phyloP scores from a whole-genome alignment of 345 rosid genomes.

The Zanthoxylum bungeanum region DNA sequence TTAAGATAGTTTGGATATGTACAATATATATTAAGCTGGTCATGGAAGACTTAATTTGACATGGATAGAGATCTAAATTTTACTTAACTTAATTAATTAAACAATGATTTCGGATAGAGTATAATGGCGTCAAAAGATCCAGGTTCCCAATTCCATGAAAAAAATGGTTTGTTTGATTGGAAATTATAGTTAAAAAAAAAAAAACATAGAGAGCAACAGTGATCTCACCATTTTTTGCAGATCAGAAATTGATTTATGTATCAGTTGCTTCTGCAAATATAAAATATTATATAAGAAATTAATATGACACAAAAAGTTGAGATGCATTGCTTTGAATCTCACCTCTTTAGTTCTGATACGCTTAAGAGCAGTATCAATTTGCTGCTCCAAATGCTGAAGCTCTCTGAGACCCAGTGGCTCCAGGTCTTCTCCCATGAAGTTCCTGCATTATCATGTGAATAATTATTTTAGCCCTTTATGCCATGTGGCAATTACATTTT shows the following conservation, averaged over 20 bases:
- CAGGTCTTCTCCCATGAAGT: constrained; percentile 63
- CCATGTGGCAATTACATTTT: neutral
- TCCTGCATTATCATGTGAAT: constrained; percentile 33
- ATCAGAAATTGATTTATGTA: constrained; percentile 52
- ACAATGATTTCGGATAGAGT: too few relatives aligned
- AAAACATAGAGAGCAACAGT: neutral
- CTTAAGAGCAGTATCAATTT: constrained; percentile 75
- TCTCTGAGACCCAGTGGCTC: constrained; percentile 59
- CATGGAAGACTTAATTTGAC: too few relatives aligned
- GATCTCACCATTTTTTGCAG: constrained; percentile 65
- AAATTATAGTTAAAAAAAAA: neutral
- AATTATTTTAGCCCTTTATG: neutral
- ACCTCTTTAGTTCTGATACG: constrained; percentile 76
- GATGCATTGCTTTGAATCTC: neutral
- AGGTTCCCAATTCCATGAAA: too few relatives aligned
- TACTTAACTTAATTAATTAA: too few relatives aligned
- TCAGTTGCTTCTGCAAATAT: constrained; percentile 61
- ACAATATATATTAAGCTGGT: too few relatives aligned
- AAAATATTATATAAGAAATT: neutral
- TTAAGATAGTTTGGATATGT: too few relatives aligned
- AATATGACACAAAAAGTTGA: neutral
- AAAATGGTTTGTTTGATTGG: too few relatives aligned
- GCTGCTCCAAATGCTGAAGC: constrained; percentile 77
- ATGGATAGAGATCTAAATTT: too few relatives aligned
- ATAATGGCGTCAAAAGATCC: too few relatives aligned